Base-by-base conservation (phyloP, 441 rosid species). In the Corymbia calophylla region DNA sequence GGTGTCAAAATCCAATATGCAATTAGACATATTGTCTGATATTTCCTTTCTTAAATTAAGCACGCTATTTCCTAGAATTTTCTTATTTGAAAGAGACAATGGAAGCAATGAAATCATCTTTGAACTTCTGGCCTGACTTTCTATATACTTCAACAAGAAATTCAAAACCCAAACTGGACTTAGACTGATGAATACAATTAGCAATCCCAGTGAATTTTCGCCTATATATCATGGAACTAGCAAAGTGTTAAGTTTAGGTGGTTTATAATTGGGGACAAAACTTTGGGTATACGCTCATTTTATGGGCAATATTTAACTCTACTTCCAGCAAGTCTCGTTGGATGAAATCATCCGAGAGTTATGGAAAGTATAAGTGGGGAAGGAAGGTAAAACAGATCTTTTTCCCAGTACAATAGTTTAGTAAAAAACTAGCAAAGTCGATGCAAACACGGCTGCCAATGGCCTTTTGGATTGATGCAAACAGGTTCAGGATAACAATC, bases 341-440 rank as follows among this genome's bases (percentile, higher is more conserved):
- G 14, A 58, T 6, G 7, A 25, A 58, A 56, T 56, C 64, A 11
- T 58, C 64, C 7, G 64, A 0, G 29, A 27, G 60, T 23, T 10
- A 9, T 56, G 13, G 62, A 56, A 56, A 56, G 44, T 39, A 39
- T 39, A 39, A 39, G 62, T 12, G 13, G 6, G 27, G 62, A 56
- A 0, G 29, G 0, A 56, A 56, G 25, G 62, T 0, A 21, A 56
- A 56, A 55, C 0, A 56, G 0, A 56, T 56, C 0, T 0, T 56
- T 56, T 56, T 23, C 5, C 29, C 60, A 58, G 64, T 58, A 23
- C 64, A 58, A 23, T 58, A 58, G 64, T 58, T 25, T 25, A 10
- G 6, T 3, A 9, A 8, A 23, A 56, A 58, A 8, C 2, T 58
- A 23, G 25, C 62, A 9, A 27, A 0, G 6, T 58, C 9, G n/a